Evolutionary conservation across 257 asterid genomes (phyloP).

Genomic region (Solanum pinnatisectum): DNA sequence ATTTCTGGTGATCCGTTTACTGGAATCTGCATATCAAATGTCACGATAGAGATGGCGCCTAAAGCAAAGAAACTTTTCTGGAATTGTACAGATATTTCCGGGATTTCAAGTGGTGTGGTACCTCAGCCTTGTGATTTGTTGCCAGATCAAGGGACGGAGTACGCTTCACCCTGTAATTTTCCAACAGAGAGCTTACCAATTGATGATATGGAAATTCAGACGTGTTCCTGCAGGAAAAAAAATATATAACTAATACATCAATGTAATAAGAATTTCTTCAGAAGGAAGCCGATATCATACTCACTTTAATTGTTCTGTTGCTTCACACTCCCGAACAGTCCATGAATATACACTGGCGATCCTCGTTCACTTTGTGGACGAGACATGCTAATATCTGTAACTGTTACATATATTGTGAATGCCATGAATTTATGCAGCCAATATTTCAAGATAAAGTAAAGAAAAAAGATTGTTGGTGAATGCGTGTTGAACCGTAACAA

Average conservation of each 20-base stretch:
- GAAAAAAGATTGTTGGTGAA: neutral
- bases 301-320: neutral
- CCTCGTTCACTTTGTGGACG: neutral
- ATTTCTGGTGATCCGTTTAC: conserved; percentile 49
- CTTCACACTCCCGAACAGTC: neutral
- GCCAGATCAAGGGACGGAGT: conserved; percentile 26
- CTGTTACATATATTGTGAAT: neutral
- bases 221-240: conserved; percentile 46
- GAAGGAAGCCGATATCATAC: neutral
- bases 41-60: conserved; percentile 53
- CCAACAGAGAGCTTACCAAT: conserved; percentile 49
- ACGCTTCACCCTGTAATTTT: conserved; percentile 31
- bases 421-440: neutral
- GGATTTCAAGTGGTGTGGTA: conserved; percentile 58
- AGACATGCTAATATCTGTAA: neutral
- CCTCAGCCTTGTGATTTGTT: conserved; percentile 65
- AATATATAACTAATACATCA: neutral
- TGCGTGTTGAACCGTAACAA: neutral
- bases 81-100: conserved; percentile 76
- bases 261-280: neutral
- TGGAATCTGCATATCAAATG: conserved; percentile 70
- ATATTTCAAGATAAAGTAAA: neutral
- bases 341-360: neutral
- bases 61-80: conserved; percentile 57
- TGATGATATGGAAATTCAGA: conserved; percentile 38